phyloP scores from a whole-genome alignment of 2,329 filamentous ascomycete species.

The Boeremia lycopersici region DNA sequence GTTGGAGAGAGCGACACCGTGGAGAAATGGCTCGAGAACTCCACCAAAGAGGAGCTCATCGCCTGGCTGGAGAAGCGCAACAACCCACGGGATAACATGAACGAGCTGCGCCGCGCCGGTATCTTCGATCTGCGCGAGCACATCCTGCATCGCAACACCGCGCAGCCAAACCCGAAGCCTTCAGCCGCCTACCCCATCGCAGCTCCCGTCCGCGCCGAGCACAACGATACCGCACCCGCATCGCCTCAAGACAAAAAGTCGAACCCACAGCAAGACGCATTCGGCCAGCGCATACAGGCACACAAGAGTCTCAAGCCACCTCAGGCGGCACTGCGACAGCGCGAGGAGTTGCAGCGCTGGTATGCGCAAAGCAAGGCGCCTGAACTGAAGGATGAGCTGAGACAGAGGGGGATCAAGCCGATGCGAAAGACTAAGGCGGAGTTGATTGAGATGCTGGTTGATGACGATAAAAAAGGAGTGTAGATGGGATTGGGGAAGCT shows the following conservation, averaged over 20 bases:
- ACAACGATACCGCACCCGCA: not conserved
- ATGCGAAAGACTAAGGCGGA: not conserved
- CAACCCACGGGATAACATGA: not conserved
- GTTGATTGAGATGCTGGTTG: not conserved
- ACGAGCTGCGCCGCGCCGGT: not conserved
- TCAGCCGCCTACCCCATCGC: not conserved
- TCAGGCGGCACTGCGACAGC: not conserved
- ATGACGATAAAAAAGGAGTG: not conserved
- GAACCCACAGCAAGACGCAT: not conserved
- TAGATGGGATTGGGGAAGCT: not conserved
- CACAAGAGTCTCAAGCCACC: not conserved
- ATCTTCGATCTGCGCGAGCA: constrained; percentile 2
- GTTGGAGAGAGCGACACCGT: not conserved
- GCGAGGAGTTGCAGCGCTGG: not conserved
- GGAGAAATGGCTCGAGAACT: not conserved
- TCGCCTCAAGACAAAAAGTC: not conserved
- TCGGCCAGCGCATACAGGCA: not conserved
- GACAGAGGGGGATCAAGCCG: not conserved
- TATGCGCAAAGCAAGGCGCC: not conserved
- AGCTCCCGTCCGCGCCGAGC: not conserved
- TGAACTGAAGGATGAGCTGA: not conserved
- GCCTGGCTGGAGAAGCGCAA: not conserved
- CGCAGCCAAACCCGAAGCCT: not conserved
- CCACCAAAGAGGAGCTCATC: constrained; percentile 1
- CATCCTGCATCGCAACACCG: not conserved